Evolutionary conservation across 1,284 basidiomycete species (phyloP).

Genomic region (Trichosporon inkin): DNA sequence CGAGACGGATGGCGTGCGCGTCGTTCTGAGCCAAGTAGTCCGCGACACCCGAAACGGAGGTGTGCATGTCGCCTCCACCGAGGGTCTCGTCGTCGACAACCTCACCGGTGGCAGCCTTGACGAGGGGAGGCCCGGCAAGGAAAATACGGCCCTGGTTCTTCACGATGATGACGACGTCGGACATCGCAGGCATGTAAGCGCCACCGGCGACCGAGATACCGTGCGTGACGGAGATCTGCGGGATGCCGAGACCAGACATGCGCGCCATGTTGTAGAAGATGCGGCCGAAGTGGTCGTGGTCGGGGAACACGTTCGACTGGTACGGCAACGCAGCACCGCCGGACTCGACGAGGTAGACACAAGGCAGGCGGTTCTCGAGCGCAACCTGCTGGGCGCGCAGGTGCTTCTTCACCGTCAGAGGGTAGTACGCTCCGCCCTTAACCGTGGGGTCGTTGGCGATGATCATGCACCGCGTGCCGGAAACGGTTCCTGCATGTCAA

Average conservation of each 20-base stretch:
- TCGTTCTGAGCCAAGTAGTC: slow-evolving; percentile 87
- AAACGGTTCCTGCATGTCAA: slow-evolving; percentile 53
- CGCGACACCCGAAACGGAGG: slow-evolving; percentile 85
- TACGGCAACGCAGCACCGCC: slow-evolving; percentile 89
- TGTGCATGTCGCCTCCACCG: slow-evolving; percentile 81
- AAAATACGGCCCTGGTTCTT: slow-evolving; percentile 87
- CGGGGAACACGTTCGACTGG: slow-evolving; percentile 72
- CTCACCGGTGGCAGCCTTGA: slow-evolving; percentile 92
- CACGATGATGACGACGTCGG: slow-evolving; percentile 92
- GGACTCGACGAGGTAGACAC: slow-evolving; percentile 65
- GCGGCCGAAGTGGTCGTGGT: slow-evolving; percentile 78
- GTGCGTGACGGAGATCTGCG: slow-evolving; percentile 88
- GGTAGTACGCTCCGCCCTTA: slow-evolving; percentile 90
- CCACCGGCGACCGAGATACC: slow-evolving; percentile 81
- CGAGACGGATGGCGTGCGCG: slow-evolving; percentile 79
- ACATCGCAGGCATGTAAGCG: slow-evolving; percentile 90
- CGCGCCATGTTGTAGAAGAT: slow-evolving; percentile 95
- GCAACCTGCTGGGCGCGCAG: slow-evolving; percentile 90
- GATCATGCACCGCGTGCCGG: slow-evolving; percentile 78
- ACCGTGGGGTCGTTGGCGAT: slow-evolving; percentile 92
- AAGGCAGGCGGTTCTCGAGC: slow-evolving; percentile 75
- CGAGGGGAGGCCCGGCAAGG: slow-evolving; percentile 90
- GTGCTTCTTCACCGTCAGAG: slow-evolving; percentile 93
- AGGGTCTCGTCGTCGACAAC: slow-evolving; percentile 87
- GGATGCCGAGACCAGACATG: slow-evolving; percentile 80